Evolutionary conservation across 352 stramenopile genomes (phyloP).

Genomic region (Pythium plurisporium): DNA sequence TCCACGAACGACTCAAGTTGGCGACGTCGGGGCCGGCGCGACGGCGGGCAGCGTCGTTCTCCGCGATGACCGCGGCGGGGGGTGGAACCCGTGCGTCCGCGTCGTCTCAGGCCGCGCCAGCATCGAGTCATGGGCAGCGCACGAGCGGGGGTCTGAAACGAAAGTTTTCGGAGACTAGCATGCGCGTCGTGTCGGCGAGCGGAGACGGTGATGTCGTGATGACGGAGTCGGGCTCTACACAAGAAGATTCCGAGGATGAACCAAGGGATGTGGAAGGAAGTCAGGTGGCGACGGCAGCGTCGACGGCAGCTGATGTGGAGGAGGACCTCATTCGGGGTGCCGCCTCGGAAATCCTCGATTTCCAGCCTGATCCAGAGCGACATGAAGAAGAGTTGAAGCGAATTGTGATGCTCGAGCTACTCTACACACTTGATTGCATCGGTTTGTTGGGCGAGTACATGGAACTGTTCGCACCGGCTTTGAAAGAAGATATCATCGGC

Average conservation of each 20-base stretch:
- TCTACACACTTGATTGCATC: constrained; percentile 82
- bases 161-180: constrained; percentile 16
- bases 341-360: constrained; percentile 6
- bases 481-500: constrained; percentile 81
- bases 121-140: neutral
- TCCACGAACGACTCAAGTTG: constrained; percentile 54
- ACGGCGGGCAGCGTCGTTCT: constrained; percentile 8
- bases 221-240: neutral
- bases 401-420: constrained; percentile 74
- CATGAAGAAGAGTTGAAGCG: constrained; percentile 79
- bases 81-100: too few relatives aligned
- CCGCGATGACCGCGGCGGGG: too few relatives aligned
- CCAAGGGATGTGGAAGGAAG: too few relatives aligned
- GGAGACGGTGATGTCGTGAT: neutral
- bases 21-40: constrained; percentile 34
- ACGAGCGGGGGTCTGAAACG: constrained; percentile 10
- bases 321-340: neutral
- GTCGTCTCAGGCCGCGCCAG: neutral
- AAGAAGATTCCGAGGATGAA: too few relatives aligned
- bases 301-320: too few relatives aligned
- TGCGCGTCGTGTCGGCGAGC: neutral
- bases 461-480: constrained; percentile 73
- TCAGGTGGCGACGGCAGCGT: constrained; percentile 2
- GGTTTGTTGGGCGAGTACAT: constrained; percentile 82
- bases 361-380: constrained; percentile 32